Conservation (phyloP, 495 filamentous ascomycete species). For the Clohesyomyces aquaticus region DNA sequence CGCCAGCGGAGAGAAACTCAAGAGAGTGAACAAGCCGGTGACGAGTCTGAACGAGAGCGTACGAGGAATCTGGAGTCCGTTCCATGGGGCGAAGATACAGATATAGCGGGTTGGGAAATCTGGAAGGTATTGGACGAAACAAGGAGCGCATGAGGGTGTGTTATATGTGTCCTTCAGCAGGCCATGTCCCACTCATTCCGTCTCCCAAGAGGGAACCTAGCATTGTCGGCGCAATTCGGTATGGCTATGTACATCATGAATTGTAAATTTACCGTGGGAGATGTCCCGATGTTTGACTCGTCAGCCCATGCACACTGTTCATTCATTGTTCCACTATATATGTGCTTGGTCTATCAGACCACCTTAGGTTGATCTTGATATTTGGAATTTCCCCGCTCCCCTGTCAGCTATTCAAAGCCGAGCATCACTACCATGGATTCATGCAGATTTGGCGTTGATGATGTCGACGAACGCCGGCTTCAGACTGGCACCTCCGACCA, state of each 20-base stretch:
- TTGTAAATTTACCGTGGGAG: constrained; percentile 21
- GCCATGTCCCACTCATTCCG: too few species aligned
- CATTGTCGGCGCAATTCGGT: constrained; percentile 12
- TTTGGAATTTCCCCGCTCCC: neutral
- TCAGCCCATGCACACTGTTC: neutral
- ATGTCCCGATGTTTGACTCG: neutral
- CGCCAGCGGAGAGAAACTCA: constrained; percentile 84
- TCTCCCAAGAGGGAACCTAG: neutral
- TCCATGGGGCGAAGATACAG: constrained; percentile 63
- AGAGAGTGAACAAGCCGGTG: constrained; percentile 77
- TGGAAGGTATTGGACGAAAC: too few species aligned
- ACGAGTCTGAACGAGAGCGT: constrained; percentile 88
- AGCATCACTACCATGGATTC: constrained; percentile 28
- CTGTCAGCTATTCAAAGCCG: constrained; percentile 11
- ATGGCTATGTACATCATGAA: constrained; percentile 12
- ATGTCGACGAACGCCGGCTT: constrained; percentile 90
- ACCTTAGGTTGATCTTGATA: neutral
- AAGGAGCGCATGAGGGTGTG: too few species aligned
- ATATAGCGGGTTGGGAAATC: constrained; percentile 22
- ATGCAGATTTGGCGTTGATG: constrained; percentile 60
- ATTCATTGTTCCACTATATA: neutral
- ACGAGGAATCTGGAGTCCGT: constrained; percentile 92
- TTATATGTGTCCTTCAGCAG: too few species aligned
- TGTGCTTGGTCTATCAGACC: neutral
- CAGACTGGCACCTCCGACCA: constrained; percentile 96